phyloP scores from a whole-genome alignment of 208 protist genomes.

The Giardia duodenalis region DNA sequence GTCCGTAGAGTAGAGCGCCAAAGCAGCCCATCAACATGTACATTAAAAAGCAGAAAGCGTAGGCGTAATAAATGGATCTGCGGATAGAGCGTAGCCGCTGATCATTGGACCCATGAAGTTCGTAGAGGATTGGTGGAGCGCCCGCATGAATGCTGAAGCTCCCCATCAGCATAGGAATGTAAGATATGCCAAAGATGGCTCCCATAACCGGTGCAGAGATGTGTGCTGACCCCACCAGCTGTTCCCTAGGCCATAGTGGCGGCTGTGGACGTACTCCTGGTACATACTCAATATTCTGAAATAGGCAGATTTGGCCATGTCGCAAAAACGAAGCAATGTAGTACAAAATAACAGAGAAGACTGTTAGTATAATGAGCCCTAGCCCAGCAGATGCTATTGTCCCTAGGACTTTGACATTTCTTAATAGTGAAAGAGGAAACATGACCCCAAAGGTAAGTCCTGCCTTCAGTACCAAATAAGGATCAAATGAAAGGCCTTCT shows the following conservation, averaged over 20 bases:
- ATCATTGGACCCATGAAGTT: neutral
- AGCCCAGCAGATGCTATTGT: neutral
- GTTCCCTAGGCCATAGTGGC: neutral
- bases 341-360: neutral
- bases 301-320: neutral
- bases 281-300: neutral
- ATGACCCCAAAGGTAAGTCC: neutral
- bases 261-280: neutral
- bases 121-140: neutral
- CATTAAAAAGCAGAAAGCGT: neutral
- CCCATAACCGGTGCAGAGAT: neutral
- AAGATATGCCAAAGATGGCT: neutral
- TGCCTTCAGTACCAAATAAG: neutral
- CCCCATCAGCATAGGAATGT: neutral
- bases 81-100: neutral
- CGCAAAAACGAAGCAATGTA: neutral
- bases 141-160: neutral
- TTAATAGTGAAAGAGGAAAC: neutral
- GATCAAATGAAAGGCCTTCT: neutral
- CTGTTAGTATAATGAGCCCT: neutral
- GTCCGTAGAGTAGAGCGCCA: neutral
- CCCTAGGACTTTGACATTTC: neutral
- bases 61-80: neutral
- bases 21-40: neutral
- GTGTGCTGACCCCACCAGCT: neutral